phyloP scores from a whole-genome alignment of 2,329 filamentous ascomycete species.

The Plenodomus lindquistii region DNA sequence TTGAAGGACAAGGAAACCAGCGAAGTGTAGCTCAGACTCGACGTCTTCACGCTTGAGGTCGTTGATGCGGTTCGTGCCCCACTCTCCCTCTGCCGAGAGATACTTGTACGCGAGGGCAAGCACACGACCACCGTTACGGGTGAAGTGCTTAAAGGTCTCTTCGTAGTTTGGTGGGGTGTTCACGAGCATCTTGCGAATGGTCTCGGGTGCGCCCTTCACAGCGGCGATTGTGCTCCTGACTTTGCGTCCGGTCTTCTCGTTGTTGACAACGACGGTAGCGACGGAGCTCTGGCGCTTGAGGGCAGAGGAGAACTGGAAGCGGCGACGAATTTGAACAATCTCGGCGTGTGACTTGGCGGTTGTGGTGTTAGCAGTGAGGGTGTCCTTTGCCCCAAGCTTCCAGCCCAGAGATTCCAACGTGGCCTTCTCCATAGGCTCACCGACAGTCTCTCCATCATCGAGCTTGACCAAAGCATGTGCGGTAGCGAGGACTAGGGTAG shows the following conservation, averaged over 20 bases:
- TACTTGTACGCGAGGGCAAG: conserved; percentile 94
- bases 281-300: conserved; percentile 96
- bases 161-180: conserved; percentile 86
- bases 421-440: conserved; percentile 98
- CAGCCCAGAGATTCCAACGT: conserved; percentile 88
- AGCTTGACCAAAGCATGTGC: conserved; percentile 95
- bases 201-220: conserved; percentile 97
- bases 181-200: conserved; percentile 90
- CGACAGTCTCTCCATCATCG: conserved; percentile 95
- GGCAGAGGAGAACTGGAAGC: conserved; percentile 97
- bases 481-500: conserved; percentile 89
- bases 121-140: conserved; percentile 90
- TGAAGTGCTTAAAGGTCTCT: conserved; percentile 98
- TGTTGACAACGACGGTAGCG: conserved; percentile 74
- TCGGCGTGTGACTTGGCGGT: conserved; percentile 61
- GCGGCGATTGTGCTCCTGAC: conserved; percentile 85
- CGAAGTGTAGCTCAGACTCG: conserved; percentile 82
- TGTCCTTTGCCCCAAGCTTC: conserved; percentile 88
- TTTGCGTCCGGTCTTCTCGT: conserved; percentile 74
- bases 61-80: conserved; percentile 84
- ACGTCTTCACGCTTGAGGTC: conserved; percentile 92
- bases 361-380: conserved; percentile 70
- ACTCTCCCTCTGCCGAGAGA: conserved; percentile 77
- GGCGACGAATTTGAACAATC: conserved; percentile 89
- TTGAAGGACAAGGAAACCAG: conserved; percentile 92